Evolutionary conservation across 306 rosid species (phyloP), one percentile per base, ranked within the genome.

Genomic region (Sesbania bispinosa): DNA sequence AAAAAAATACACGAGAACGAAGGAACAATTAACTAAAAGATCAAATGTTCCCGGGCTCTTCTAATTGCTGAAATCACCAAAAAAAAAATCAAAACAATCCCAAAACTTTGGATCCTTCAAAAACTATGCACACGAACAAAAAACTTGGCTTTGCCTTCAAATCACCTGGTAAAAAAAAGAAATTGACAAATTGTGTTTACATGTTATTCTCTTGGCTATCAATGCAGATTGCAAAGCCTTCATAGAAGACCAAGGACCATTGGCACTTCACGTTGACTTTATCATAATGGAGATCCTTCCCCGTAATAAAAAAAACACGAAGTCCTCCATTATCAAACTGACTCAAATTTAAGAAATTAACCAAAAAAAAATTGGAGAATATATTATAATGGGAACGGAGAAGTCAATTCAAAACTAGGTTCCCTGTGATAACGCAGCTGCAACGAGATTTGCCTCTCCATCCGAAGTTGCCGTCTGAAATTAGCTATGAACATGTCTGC

Each of bases 401-500:
- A 6, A 32, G 5, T 32, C 35, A 53, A 26, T 18, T 80, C 55
- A 50, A 62, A 88, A 77, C 89, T 83, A 60, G 64, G 73, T 33
- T 55, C 84, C 16, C 79, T 64, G 45, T 77, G 7, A 53, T 89
- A 89, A 0, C 83, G 86, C 5, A 94, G 85, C 80, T 94, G 81
- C 53, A 91, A 69, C 0, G 95, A 90, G 15, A 89, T 72, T 59
- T 94, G 99, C 16, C 97, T 81, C 61, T 94, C 99, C 11, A 94
- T 62, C 62, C 10, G 79, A 85, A 94, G 96, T 53, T 88, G 96
- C 1, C 75, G 79, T 23, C 87, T 77, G 78, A 94, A 94, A 48
- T 88, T 94, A 19, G 77, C 59, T 0, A 91, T 94, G 39, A 94
- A 94, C 69, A 74, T 76, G 43, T 94, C 99, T 0, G 97, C 88